Evolutionary conservation across 192 early-diverging fungal genomes (phyloP).

Genomic region (Phlyctochytrium arcticum): DNA sequence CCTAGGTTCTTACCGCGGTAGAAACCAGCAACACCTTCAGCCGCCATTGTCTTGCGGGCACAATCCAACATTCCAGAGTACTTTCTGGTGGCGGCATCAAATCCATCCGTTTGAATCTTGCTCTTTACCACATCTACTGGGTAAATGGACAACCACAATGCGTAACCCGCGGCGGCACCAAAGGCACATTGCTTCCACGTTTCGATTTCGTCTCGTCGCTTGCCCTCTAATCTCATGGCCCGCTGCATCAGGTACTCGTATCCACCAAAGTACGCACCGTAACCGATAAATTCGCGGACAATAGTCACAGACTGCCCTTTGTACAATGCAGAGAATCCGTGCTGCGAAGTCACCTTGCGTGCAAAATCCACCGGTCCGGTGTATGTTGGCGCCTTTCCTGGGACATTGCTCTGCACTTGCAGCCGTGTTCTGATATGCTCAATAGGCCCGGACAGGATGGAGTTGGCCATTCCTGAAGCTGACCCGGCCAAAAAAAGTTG

Average conservation of each 20-base stretch:
- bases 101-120: slow-evolving; percentile 90
- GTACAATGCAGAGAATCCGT: slow-evolving; percentile 81
- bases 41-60: slow-evolving; percentile 66
- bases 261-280: slow-evolving; percentile 88
- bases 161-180: slow-evolving; percentile 81
- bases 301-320: slow-evolving; percentile 87
- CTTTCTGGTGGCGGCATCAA: slow-evolving; percentile 56
- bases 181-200: slow-evolving; percentile 72
- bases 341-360: slow-evolving; percentile 65
- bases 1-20: slow-evolving; percentile 69
- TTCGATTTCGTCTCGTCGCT: slow-evolving; percentile 67
- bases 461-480: slow-evolving; percentile 82
- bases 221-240: slow-evolving; percentile 52
- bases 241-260: slow-evolving; percentile 89
- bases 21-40: slow-evolving; percentile 81
- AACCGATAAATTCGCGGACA: slow-evolving; percentile 86
- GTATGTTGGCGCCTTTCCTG: slow-evolving; percentile 30
- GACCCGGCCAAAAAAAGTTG: slow-evolving; percentile 89
- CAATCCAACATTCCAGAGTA: slow-evolving; percentile 79
- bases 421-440: slow-evolving; percentile 95
- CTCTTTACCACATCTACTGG: slow-evolving; percentile 94
- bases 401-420: slow-evolving; percentile 72
- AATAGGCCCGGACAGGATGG: slow-evolving; percentile 83
- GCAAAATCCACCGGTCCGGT: slow-evolving; percentile 79
- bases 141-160: slow-evolving; percentile 81